Base-by-base conservation (phyloP, 306 rosid species). In the Castanospermum australe region DNA sequence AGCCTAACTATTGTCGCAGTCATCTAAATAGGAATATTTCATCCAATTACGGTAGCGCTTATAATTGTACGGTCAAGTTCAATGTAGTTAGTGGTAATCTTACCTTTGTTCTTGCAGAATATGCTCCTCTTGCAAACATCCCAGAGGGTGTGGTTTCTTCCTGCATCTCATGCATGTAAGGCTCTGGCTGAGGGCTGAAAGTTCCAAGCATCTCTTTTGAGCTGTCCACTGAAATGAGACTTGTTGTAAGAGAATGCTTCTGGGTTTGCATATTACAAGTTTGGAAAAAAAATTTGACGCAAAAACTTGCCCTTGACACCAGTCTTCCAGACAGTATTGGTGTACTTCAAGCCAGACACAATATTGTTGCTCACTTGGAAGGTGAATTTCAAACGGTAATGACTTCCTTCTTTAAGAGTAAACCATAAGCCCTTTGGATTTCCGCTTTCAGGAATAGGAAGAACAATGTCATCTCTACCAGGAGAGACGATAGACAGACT, bases 101-200 rank as follows among this genome's bases (percentile, higher is more conserved):
- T 73, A 92, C 97, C 93, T 90, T 95, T 75, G 92, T 82, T 87
- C 73, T 91, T 15, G 97, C 99, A 57, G 98, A 84, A 79, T 95
- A 95, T 69, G 85, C 50, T 79, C 99, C 98, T 85, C 96, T 93
- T 22, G 96, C 99, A 81, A 95, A 92, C 2, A 92, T 55, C 7
- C 98, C 98, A 38, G 99, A 86, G 28, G 98, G 97, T 61, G 97
- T 95, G 81, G 90, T 87, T 77, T 95, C 99, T 87, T 95, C 96
- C 0, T 89, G 92, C 80, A 95, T 86, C 86, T 89, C 96, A 74
- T 87, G 91, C 1, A 92, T 87, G 87, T 90, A 95, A 56, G 97
- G 87, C 78, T 91, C 98, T 33, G 51, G 18, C 79, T 92, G 98
- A 51, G 98, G 99, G 78, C 98, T 91, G 65, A 89, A 92, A 32